Base-by-base conservation (phyloP, 2,329 filamentous ascomycete species). In the Ascochyta lentis region DNA sequence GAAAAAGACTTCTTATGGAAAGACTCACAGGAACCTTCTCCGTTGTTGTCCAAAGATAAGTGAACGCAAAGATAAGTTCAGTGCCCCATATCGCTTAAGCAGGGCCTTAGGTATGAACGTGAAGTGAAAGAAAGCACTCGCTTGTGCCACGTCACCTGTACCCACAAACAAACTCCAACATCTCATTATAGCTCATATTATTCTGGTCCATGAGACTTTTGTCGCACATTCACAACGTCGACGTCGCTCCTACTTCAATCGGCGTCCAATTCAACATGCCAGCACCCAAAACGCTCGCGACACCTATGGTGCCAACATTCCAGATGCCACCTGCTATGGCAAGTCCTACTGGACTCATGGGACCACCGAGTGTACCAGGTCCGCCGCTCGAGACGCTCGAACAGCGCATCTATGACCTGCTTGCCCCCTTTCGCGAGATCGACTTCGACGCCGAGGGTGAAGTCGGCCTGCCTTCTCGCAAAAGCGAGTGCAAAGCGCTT, bases 361-460 rank as follows among this genome's bases (percentile, higher is more conserved):
- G 34, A 12, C 49, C 19, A 2, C 33, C n/a, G 22, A 41, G 40
- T 12, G 5, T 33, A 7, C 39, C 48, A 16, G 34, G 24, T 3
- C 7, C 27, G 9, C n/a, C 41, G 9, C 13, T 16, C 13, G 44
- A 55, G 26, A 45, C 50, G 13, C 54, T 60, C 35, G 54, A 58
- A 31, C 50, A 52, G 44, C 58, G 54, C 38, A 45, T 58, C 29
- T 58, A 58, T 44, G 58, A 58, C 6, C 40, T 58, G 10, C 44
- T 58, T 4, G 43, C 44, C 4, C 58, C 54, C 3, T 43, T 55
- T 15, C 55, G 54, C 7, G 49, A 58, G n/a, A 31, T 41, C n/a
- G 41, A 48, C 10, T 41, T 34, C 12, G 26, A 44, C 31, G 2
- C 10, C 1, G n/a, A 37, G 16, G 24, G 16, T 16, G 5, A 16